Base-by-base conservation (phyloP, 2,329 filamentous ascomycete species). In the Epichloe brachyelytri region DNA sequence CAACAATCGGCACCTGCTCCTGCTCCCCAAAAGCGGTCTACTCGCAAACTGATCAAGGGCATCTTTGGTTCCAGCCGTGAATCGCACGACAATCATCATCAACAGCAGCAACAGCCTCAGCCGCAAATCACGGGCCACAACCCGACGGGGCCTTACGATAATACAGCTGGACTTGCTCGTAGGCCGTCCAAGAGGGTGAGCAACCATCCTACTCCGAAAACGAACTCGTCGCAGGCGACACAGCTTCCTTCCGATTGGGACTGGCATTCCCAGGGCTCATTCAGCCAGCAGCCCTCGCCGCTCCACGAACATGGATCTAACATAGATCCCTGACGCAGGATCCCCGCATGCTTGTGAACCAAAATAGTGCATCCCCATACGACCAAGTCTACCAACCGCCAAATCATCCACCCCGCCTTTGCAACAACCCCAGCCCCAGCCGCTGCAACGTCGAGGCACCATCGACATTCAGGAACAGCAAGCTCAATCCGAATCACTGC, bases 121-220 rank as follows among this genome's bases (percentile, higher is more conserved):
- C 41, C 41, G 17, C 50, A 52, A 43, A 19, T 48, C 36, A 30
- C 51, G 4, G 48, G 50, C 57, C 59, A 58, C 54, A 56, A 48
- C 57, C 56, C 36, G 53, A 59, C 54, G 62, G 68, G 51, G 54
- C 62, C 68, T 49, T 75, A 77, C 70, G 74, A 76, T 60, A 76
- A 74, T 59, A 69, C 68, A 53, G 57, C 65, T 46, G 71, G 72
- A 48, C 64, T 80, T 46, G 70, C 65, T 56, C 78, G 78, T 56
- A 71, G 76, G 57, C 71, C 74, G 34, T 83, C 80, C 43, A 81
- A 79, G 68, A 72, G 78, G 60, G 67, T 75, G 62, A 76, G 75
- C 71, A 71, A 74, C 55, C 64, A 64, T 51, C 68, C 71, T 57
- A 60, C 65, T 58, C 57, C 74, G 56, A 70, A 70, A 60, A 73